Percentiles rank a stretch among this genome's conserved stretches.
phyloP scores from a whole-genome alignment of 2,329 filamentous ascomycete genomes.

The Chlorencoelia australis region DNA sequence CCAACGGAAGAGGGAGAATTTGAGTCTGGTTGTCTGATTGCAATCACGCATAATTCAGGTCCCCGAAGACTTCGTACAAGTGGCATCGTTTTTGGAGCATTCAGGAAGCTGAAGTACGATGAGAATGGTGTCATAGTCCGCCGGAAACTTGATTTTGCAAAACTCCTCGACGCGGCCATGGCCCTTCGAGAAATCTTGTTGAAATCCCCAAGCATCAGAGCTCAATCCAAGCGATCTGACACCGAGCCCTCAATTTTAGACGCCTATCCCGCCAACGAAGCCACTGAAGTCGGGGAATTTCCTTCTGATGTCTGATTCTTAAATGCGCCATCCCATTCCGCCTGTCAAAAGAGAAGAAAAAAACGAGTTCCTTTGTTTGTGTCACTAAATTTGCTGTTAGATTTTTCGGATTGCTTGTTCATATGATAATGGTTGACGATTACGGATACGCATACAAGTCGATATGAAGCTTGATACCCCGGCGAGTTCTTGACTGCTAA shows the following conservation, averaged over 20 bases:
- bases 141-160: conserved; percentile 1
- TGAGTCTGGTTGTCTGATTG: conserved; percentile 8
- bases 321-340: too few relatives aligned
- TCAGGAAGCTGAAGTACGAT: conserved; percentile 6
- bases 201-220: neutral
- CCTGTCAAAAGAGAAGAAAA: too few relatives aligned
- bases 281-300: conserved; percentile 40
- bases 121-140: neutral
- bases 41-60: conserved; percentile 5
- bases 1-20: conserved; percentile 7
- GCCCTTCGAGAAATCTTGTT: conserved; percentile 6
- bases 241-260: conserved; percentile 2
- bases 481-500: too few relatives aligned
- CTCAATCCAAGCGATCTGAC: conserved; percentile 2
- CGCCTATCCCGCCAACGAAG: conserved; percentile 13
- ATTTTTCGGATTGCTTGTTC: too few relatives aligned
- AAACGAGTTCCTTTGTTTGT: too few relatives aligned
- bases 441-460: too few relatives aligned
- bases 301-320: conserved; percentile 19
- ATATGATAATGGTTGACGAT: too few relatives aligned
- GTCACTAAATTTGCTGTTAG: too few relatives aligned
- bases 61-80: conserved; percentile 3
- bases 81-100: conserved; percentile 16
- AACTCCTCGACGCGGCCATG: conserved; percentile 3
- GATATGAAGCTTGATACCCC: too few relatives aligned